Percentiles rank a stretch among this genome's conserved stretches.
Conservation (phyloP, 169 alveolate species). For the Plasmodium sp. region DNA sequence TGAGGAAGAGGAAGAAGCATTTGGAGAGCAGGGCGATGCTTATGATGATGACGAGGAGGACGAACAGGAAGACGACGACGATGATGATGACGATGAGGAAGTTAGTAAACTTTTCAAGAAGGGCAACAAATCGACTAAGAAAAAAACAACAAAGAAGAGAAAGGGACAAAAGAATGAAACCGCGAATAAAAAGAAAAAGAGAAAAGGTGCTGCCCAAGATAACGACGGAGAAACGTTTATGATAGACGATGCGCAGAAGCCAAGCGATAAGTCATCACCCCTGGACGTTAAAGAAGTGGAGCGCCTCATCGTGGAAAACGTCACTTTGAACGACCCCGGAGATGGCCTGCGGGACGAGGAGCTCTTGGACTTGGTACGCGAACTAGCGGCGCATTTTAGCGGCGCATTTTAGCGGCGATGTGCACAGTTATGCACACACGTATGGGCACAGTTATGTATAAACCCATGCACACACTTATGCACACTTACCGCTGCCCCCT, state of each 20-base stretch:
- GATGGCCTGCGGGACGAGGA: conserved; percentile 77
- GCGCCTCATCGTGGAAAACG: conserved; percentile 58
- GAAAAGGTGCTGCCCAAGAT: background rate
- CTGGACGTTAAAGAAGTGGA: conserved; percentile 43
- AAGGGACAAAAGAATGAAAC: conserved; percentile 13
- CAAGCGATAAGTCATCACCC: background rate
- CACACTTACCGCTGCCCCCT: background rate
- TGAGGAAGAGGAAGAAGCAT: conserved; percentile 15
- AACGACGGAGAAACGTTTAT: conserved; percentile 4
- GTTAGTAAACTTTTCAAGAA: background rate
- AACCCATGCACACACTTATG: background rate
- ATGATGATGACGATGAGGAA: conserved; percentile 1
- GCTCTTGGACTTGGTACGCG: conserved; percentile 77
- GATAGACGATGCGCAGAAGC: conserved; percentile 14
- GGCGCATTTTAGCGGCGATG: background rate
- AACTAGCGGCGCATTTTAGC: background rate
- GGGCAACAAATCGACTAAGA: background rate
- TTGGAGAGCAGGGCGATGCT: conserved; percentile 16
- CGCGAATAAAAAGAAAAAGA: conserved; percentile 18
- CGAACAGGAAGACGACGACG: conserved; percentile 21
- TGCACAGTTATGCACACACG: background rate
- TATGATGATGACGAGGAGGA: conserved; percentile 7
- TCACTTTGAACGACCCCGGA: conserved; percentile 55
- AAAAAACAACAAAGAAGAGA: conserved; percentile 40
- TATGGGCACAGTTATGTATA: background rate